Base-by-base conservation (phyloP, 176 grass and related monocot genomes). In the Carex scoparia region DNA sequence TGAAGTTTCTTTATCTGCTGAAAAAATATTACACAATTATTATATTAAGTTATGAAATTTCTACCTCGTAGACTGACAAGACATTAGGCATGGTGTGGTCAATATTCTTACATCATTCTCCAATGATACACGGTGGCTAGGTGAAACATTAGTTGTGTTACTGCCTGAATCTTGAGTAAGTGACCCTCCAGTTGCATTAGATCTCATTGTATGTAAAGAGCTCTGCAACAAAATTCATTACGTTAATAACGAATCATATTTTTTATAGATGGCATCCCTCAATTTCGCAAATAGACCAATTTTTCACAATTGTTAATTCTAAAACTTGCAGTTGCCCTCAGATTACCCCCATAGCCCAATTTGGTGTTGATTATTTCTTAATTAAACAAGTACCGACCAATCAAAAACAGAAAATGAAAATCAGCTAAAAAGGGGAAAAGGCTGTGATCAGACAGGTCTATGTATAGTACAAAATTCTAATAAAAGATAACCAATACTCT, bases 1-100 rank as follows among this genome's bases (percentile, higher is more conserved):
- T 98, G 91, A 73, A 98, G 87, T 65, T 98, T 88, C 67, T 83
- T 88, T 42, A 98, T 92, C 95, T 98, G 91, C 70, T 62, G 4
- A 61, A 19, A 84, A 53, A 32, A 37, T 15, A 58, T 61, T 84
- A 11, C 46, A 87, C 11, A 38, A 84, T 18, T 32, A 7, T 84
- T 70, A 84, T 2, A 14, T 5, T 54, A 19, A 64, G 38, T 38
- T 35, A 65, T 38, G 13, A 10, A 61, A 38, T 58, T n/a, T 33
- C 35, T 0, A 1, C 64, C 27, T 84, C 0, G 1, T 83, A 42
- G 14, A 23, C 19, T 74, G 28, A 56, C 19, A 63, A 81, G 65
- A 42, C 12, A 61, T 12, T 0, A 73, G 10, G 28, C 54, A 46
- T 57, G 79, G n/a, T 61, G 10, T 12, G 42, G 23, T 28, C 30